Conservation (phyloP, 176 grass and related monocot species). For the Oryza coarctata region DNA sequence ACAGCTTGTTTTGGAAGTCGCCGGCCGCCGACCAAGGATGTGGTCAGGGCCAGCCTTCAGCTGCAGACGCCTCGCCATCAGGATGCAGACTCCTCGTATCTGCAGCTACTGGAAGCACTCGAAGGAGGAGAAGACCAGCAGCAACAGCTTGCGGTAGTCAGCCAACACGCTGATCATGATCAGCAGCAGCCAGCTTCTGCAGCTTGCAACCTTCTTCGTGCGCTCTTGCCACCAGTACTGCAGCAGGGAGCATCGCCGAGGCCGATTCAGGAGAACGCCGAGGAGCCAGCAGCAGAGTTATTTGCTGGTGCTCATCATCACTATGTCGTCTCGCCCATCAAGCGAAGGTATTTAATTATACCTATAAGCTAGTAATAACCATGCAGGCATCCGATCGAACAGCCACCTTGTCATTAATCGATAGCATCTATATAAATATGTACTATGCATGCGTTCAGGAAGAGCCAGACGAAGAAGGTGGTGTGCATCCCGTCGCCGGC, state of each 20-base stretch:
- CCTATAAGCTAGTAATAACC: not conserved
- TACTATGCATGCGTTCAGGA: constrained; percentile 44
- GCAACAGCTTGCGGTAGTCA: not conserved
- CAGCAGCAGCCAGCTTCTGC: not conserved
- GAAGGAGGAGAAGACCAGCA: not conserved
- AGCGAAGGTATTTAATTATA: not conserved
- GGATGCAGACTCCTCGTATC: not conserved
- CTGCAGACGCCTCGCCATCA: not conserved
- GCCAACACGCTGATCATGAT: not conserved
- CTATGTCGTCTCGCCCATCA: not conserved
- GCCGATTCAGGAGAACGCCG: not conserved
- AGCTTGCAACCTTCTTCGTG: not conserved
- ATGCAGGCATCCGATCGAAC: not conserved
- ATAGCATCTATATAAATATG: not conserved
- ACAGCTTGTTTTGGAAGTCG: constrained; percentile 68
- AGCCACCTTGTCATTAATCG: no score
- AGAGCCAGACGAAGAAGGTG: constrained; percentile 83
- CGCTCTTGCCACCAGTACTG: not conserved
- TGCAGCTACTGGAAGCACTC: not conserved
- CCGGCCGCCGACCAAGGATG: constrained; percentile 58
- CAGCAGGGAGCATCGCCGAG: not conserved
- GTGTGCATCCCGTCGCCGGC: constrained; percentile 81
- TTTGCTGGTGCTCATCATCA: not conserved
- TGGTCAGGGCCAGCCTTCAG: constrained; percentile 51
- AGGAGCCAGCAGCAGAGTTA: not conserved